These are phyloP conservation scores for Cladosporium sp. DNA, from an alignment of 2,329 filamentous ascomycete species.

Conservation along the genomic window DNA sequence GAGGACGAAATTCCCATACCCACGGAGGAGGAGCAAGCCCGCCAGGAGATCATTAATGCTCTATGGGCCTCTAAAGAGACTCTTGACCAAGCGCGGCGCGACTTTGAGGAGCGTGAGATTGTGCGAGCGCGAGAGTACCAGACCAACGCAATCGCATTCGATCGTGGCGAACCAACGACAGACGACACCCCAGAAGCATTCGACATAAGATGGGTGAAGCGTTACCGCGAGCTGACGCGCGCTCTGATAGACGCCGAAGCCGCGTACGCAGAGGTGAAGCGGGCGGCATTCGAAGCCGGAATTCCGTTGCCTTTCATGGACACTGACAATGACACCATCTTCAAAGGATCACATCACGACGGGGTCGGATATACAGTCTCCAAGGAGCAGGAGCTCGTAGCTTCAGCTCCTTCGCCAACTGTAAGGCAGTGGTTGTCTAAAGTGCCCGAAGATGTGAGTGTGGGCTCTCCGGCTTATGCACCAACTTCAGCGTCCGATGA, in stretches of 20 bases:
- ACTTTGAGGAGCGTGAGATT: conserved; percentile 6
- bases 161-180: neutral
- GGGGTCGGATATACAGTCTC: neutral
- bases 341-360: neutral
- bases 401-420: neutral
- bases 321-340: conserved; percentile 11
- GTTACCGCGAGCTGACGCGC: conserved; percentile 15
- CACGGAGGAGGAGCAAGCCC: conserved; percentile 10
- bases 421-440: conserved; percentile 1
- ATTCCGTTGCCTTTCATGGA: conserved; percentile 13
- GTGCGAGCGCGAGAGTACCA: conserved; percentile 10
- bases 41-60: neutral
- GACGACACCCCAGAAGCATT: conserved; percentile 15
- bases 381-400: neutral
- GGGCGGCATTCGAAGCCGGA: conserved; percentile 10
- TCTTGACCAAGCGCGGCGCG: neutral
- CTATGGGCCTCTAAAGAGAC: neutral
- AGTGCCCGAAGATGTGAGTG: neutral
- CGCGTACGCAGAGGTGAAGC: conserved; percentile 14
- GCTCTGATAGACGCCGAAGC: conserved; percentile 19
- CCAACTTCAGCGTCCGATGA: conserved; percentile 8
- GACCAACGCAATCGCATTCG: neutral
- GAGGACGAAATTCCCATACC: neutral
- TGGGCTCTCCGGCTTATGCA: neutral
- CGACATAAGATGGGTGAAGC: conserved; percentile 16